Base-by-base conservation (phyloP, 1,284 basidiomycete genomes). In the Waitea zeae region DNA sequence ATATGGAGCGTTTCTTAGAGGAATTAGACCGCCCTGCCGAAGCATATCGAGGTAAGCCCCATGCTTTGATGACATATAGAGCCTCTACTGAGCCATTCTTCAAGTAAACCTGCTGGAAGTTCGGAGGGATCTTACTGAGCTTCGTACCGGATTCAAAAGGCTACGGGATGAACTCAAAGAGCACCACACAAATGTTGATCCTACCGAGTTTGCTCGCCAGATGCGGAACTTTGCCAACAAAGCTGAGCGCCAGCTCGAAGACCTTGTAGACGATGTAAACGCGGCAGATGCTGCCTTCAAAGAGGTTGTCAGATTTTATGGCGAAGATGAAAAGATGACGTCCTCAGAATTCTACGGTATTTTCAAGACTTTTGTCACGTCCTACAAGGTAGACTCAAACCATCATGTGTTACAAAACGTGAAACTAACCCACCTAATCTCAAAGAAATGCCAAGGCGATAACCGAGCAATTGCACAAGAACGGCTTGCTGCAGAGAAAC, bases 291-390 rank as follows among this genome's bases (percentile, higher is more conserved):
- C 75, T 1, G 74, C 69, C 1, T 87, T 88, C 48, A 65, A 66
- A 13, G 84, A 92, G 38, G 86, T 86, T 12, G 66, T 90, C 40
- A 76, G 65, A 36, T 92, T 87, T 50, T 96, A 86, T 47, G 89
- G 89, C 14, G 90, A 96, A 54, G 88, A 90, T 31, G 78, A 83
- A 46, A 86, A 84, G 56, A 73, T 79, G 66, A 59, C 69, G 17
- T 86, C 82, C 0, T 64, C 77, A 5, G 88, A 93, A 48, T 96
- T 95, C 58, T 96, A 88, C 56, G 86, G 77, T 12, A 78, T 92
- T 46, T 93, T 95, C 69, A 88, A 92, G 57, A 92, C 84, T 2
- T 95, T 95, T 47, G 70, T 89, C 17, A 89, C 81, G 0, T 90
- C 88, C 1, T 95, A 90, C 56, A 80, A 70, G 67, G 87, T 86